Percentiles rank a stretch among this genome's conserved stretches.
phyloP scores from a whole-genome alignment of 805 yeast genomes.

The Sugiyamaella americana region DNA sequence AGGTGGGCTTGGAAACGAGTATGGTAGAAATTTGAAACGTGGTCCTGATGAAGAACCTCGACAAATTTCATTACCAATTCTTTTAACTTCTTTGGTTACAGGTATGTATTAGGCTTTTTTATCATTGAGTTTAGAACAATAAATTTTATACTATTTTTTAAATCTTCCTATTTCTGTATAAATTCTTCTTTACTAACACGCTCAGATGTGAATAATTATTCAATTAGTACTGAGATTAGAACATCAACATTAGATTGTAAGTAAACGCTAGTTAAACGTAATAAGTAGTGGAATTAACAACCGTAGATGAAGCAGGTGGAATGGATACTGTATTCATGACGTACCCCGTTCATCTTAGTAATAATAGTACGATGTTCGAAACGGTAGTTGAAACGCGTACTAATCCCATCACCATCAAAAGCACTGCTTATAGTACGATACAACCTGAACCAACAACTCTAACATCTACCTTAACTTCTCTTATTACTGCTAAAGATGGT shows the following conservation, averaged over 20 bases:
- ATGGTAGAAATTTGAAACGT: not conserved
- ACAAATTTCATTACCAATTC: not conserved
- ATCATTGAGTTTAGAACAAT: too few species aligned
- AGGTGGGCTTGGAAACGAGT: not conserved
- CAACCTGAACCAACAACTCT: not conserved
- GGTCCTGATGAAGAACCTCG: not conserved
- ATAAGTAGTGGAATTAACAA: not conserved
- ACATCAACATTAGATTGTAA: not conserved
- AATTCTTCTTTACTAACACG: not conserved
- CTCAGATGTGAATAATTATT: not conserved
- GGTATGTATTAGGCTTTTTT: not conserved
- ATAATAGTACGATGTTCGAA: not conserved
- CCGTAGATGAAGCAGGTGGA: not conserved
- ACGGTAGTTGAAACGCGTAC: not conserved
- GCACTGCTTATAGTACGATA: not conserved
- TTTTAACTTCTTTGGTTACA: not conserved
- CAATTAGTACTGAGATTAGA: too few species aligned
- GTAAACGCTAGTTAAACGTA: not conserved
- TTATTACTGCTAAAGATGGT: not conserved
- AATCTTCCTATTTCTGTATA: not conserved
- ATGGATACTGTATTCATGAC: not conserved
- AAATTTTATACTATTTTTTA: not conserved
- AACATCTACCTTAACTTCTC: not conserved
- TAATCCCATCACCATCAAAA: not conserved
- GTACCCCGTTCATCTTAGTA: not conserved